phyloP scores from a whole-genome alignment of 140 eudicot species.

The Erigeron philadelphicus region DNA sequence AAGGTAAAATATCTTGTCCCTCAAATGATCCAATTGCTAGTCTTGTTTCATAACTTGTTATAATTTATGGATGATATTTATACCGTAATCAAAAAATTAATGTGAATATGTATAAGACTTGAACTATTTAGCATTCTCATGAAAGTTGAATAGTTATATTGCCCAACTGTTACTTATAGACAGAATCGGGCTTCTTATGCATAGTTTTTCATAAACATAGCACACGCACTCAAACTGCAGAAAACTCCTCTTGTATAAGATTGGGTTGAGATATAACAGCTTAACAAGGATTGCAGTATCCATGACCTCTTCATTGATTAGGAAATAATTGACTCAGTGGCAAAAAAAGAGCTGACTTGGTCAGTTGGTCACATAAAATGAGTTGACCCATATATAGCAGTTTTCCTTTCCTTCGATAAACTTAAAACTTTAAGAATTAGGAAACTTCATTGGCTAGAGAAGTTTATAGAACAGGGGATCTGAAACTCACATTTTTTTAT shows the following conservation, averaged over 20 bases:
- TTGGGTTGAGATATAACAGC: neutral
- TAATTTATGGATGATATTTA: neutral
- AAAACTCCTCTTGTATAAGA: neutral
- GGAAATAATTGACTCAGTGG: constrained; percentile 3
- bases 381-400: neutral
- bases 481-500: constrained; percentile 13
- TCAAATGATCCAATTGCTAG: neutral
- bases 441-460: neutral
- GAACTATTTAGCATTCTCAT: no score
- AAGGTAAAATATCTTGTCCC: constrained; percentile 48
- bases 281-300: neutral
- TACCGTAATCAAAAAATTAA: no score
- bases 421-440: no score
- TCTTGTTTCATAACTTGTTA: neutral
- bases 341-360: neutral
- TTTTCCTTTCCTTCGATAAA: neutral
- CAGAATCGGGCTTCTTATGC: no score
- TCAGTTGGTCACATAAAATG: neutral
- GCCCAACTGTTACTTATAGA: no score
- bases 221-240: no score
- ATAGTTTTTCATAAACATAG: no score
- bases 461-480: neutral
- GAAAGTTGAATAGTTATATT: no score
- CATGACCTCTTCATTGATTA: neutral
- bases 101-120: no score